Conservation (phyloP, 1,284 basidiomycete species). For the Trichosporon faecale region DNA sequence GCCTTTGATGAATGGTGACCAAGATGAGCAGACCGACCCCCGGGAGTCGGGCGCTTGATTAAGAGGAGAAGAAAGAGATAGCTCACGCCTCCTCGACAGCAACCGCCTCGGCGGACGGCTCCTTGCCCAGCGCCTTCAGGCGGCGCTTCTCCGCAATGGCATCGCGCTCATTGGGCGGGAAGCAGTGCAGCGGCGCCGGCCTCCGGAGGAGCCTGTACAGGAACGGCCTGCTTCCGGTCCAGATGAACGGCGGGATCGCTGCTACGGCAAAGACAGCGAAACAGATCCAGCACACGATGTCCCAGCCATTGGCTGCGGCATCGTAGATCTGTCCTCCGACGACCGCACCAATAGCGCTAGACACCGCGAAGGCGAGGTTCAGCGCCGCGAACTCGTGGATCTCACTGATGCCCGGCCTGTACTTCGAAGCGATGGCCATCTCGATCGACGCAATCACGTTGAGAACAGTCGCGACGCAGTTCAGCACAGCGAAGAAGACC, state of each 20-base stretch:
- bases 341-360: constrained; percentile 39
- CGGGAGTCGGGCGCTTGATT: no score
- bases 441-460: constrained; percentile 24
- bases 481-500: constrained; percentile 59
- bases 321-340: constrained; percentile 48
- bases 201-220: constrained; percentile 6
- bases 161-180: constrained; percentile 12
- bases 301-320: constrained; percentile 39
- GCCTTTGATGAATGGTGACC: background rate
- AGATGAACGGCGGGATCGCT: constrained; percentile 17
- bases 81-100: background rate
- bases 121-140: background rate
- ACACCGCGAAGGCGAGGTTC: constrained; percentile 44
- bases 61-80: background rate
- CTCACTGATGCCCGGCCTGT: constrained; percentile 37
- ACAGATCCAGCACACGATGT: constrained; percentile 38
- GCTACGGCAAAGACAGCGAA: constrained; percentile 20
- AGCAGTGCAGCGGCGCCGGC: constrained; percentile 9
- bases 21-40: background rate
- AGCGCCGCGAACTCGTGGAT: constrained; percentile 48
- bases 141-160: background rate
- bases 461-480: constrained; percentile 18
- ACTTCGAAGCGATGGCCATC: constrained; percentile 21
- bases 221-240: constrained; percentile 18
- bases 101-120: background rate